Evolutionary conservation across 2,329 filamentous ascomycete species (phyloP).

Genomic region (Alternaria sp.): DNA sequence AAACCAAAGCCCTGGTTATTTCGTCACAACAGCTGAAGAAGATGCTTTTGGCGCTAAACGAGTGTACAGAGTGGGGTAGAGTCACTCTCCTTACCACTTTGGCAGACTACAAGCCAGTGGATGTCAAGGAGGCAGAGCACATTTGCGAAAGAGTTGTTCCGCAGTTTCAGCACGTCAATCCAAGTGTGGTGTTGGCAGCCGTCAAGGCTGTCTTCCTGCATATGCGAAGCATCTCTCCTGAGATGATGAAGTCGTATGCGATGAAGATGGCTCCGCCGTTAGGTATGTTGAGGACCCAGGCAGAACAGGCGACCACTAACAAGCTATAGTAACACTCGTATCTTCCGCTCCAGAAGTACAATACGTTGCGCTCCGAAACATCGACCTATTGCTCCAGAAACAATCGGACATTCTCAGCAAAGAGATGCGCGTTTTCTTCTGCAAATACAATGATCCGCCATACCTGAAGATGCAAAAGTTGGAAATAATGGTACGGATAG

Average conservation of each 20-base stretch:
- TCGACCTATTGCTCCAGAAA: constrained; percentile 92
- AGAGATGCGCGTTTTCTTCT: constrained; percentile 97
- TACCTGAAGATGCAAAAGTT: constrained; percentile 98
- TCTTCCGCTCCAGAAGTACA: constrained; percentile 97
- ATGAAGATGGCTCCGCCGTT: constrained; percentile 99
- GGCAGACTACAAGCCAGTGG: constrained; percentile 84
- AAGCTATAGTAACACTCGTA: constrained; percentile 81
- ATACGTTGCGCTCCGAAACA: constrained; percentile 95
- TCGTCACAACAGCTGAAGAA: constrained; percentile 89
- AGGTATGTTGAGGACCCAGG: constrained; percentile 63
- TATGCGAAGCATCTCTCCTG: constrained; percentile 83
- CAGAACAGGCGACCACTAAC: constrained; percentile 32
- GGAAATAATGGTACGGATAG: constrained; percentile 99
- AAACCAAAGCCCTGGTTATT: constrained; percentile 85
- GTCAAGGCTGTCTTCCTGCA: constrained; percentile 98
- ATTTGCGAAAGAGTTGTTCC: constrained; percentile 96
- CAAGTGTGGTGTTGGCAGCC: constrained; percentile 94
- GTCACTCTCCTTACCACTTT: constrained; percentile 92
- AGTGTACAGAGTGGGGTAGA: constrained; percentile 98
- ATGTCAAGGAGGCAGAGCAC: constrained; percentile 95
- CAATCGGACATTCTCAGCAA: constrained; percentile 97
- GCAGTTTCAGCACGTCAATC: constrained; percentile 98
- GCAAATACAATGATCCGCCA: constrained; percentile 98
- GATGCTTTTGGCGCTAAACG: constrained; percentile 92
- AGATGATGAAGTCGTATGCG: constrained; percentile 82